Percentiles rank a stretch among this genome's conserved stretches.
phyloP scores from a whole-genome alignment of 768 basidiomycete species.

The Phylloporus sp. region DNA sequence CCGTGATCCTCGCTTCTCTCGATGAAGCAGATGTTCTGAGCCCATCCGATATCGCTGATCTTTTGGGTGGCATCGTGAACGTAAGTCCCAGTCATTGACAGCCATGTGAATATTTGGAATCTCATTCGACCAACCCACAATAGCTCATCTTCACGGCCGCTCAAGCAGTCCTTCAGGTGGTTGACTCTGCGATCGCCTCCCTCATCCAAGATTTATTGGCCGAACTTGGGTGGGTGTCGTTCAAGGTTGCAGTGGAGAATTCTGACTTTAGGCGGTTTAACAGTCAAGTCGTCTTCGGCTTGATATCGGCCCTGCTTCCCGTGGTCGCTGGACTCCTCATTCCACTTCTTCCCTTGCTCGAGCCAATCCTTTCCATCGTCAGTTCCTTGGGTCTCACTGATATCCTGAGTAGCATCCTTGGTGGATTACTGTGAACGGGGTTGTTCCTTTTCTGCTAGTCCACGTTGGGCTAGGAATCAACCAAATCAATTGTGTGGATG shows the following conservation, averaged over 20 bases:
- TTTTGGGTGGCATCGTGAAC: neutral
- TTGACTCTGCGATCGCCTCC: neutral
- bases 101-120: neutral
- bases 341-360: conserved; percentile 2
- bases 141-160: conserved; percentile 10
- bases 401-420: conserved; percentile 1
- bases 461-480: neutral
- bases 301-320: conserved; percentile 3
- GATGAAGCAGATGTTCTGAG: neutral
- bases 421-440: conserved; percentile 2
- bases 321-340: conserved; percentile 6
- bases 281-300: conserved; percentile 2
- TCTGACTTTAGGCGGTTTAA: neutral
- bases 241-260: neutral
- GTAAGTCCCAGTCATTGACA: conserved; percentile 1
- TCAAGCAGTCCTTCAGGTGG: conserved; percentile 6
- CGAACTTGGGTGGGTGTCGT: conserved; percentile 3
- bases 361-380: conserved; percentile 8
- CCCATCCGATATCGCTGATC: conserved; percentile 3
- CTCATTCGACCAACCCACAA: neutral
- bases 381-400: conserved; percentile 1
- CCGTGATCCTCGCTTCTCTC: conserved; percentile 1
- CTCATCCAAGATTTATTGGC: neutral
- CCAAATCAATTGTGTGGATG: neutral
- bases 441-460: neutral